Conservation (phyloP, 257 asterid species). For the Eucommia ulmoides region DNA sequence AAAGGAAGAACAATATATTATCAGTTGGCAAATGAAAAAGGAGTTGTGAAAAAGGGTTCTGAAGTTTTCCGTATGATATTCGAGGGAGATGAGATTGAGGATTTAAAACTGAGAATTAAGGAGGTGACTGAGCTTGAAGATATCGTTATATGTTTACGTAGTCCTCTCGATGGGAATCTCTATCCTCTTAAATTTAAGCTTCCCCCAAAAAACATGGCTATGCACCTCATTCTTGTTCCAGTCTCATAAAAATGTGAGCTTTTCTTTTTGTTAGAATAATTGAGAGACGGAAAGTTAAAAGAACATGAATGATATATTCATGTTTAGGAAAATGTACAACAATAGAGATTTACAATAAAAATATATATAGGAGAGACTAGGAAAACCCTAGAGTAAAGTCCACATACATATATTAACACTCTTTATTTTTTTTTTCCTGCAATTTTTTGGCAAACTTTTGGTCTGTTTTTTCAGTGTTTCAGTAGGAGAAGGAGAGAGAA, state of each 20-base stretch:
- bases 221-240: slow-evolving; percentile 61
- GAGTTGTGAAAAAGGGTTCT: slow-evolving; percentile 49
- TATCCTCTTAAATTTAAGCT: slow-evolving; percentile 90
- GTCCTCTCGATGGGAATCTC: slow-evolving; percentile 76
- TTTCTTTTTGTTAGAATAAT: slow-evolving; percentile 1
- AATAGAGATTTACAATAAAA: too few species aligned
- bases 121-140: slow-evolving; percentile 52
- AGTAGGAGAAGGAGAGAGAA: too few species aligned
- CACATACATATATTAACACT: too few species aligned
- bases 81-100: slow-evolving; percentile 54
- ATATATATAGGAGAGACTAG: too few species aligned
- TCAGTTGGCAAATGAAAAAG: slow-evolving; percentile 46
- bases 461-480: too few species aligned
- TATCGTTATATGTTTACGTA: slow-evolving; percentile 53
- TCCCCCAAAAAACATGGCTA: slow-evolving; percentile 73
- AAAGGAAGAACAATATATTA: slow-evolving; percentile 64
- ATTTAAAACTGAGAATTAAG: slow-evolving; percentile 41
- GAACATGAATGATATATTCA: too few species aligned
- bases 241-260: slow-evolving; percentile 46
- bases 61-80: slow-evolving; percentile 59
- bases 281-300: too few species aligned
- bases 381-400: too few species aligned
- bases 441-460: too few species aligned
- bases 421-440: too few species aligned
- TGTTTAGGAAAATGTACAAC: too few species aligned